Evolutionary conservation across 1,284 basidiomycete species (phyloP).

Genomic region (Inonotus obliquus): DNA sequence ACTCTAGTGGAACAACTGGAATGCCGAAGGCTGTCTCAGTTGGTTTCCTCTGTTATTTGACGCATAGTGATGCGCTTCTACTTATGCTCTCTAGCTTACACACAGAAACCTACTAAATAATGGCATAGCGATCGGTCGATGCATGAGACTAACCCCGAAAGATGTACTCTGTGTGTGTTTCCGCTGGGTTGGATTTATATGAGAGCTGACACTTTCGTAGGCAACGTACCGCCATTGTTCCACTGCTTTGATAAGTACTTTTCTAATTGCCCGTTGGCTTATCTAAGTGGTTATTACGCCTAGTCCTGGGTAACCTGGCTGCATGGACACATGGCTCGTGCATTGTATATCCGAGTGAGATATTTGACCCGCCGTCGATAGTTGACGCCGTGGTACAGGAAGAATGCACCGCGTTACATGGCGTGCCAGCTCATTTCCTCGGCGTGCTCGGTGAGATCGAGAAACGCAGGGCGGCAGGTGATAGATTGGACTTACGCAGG

Average conservation of each 20-base stretch:
- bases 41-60: conserved; percentile 23
- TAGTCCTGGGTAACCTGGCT: conserved; percentile 78
- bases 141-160: conserved; percentile 59
- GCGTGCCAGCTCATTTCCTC: conserved; percentile 82
- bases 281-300: conserved; percentile 39
- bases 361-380: conserved; percentile 58
- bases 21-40: conserved; percentile 76
- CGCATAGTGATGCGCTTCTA: not conserved
- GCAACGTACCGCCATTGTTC: conserved; percentile 77
- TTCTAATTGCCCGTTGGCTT: not conserved
- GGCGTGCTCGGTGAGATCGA: conserved; percentile 67
- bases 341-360: conserved; percentile 70
- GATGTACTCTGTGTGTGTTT: conserved; percentile 67
- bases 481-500: conserved; percentile 40
- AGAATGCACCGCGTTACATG: conserved; percentile 73
- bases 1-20: conserved; percentile 70
- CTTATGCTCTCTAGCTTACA: conserved; percentile 48
- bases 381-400: conserved; percentile 65
- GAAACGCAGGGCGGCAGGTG: conserved; percentile 42
- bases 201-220: conserved; percentile 30
- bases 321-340: conserved; percentile 72
- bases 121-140: conserved; percentile 61
- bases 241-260: conserved; percentile 81
- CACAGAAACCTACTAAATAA: conserved; percentile 80
- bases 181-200: not conserved